Conservation (phyloP, 768 basidiomycete species). For the Amanita thiersii region DNA sequence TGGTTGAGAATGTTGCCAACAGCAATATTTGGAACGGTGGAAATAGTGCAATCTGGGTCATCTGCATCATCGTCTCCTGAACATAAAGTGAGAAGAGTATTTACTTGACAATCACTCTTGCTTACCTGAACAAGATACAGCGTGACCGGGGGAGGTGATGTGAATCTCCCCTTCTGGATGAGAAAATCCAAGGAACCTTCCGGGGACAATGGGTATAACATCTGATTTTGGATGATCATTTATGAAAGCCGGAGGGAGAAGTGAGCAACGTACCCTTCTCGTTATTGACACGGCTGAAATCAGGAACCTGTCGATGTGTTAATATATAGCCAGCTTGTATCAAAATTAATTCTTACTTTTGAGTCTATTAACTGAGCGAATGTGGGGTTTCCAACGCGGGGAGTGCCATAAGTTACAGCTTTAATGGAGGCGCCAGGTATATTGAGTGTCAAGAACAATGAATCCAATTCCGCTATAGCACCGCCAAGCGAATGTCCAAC, state of each 20-base stretch:
- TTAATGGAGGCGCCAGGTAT: constrained; percentile 34
- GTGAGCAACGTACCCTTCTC: constrained; percentile 19
- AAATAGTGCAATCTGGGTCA: constrained; percentile 44
- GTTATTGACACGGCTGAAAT: constrained; percentile 34
- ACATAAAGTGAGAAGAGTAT: background rate
- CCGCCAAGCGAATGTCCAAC: constrained; percentile 47
- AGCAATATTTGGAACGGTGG: constrained; percentile 45
- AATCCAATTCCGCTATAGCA: constrained; percentile 44
- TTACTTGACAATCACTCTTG: background rate
- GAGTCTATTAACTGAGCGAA: constrained; percentile 43
- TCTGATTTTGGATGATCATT: constrained; percentile 18
- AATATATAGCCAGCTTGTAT: background rate
- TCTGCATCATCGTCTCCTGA: constrained; percentile 47
- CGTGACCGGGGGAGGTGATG: constrained; percentile 31
- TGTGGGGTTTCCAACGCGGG: constrained; percentile 41
- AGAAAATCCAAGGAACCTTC: constrained; percentile 38
- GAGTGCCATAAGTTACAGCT: constrained; percentile 40
- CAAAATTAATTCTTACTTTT: constrained; percentile 20
- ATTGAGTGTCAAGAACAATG: constrained; percentile 38
- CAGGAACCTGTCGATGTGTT: constrained; percentile 18
- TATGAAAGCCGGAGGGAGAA: background rate
- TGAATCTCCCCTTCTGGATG: constrained; percentile 49
- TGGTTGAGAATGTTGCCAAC: constrained; percentile 45
- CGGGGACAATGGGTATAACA: constrained; percentile 50
- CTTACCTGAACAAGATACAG: constrained; percentile 28